phyloP scores from a whole-genome alignment of 2,329 filamentous ascomycete genomes.

The Scedosporium apiospermum region DNA sequence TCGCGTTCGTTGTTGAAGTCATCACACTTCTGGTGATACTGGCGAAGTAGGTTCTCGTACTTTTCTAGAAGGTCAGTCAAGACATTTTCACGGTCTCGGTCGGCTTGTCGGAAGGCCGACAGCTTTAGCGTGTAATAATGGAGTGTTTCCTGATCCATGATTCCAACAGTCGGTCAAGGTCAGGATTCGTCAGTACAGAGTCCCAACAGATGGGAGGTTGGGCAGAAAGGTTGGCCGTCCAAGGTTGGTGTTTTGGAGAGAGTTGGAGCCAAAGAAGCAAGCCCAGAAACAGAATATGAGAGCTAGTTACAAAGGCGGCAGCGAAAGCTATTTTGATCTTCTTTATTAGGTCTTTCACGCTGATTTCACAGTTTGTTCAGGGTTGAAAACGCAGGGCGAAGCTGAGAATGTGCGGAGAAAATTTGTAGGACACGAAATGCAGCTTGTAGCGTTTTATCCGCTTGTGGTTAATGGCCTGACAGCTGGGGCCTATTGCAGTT shows the following conservation, averaged over 20 bases:
- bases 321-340: too few species aligned
- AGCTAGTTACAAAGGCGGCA: too few species aligned
- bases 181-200: background rate
- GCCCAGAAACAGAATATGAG: too few species aligned
- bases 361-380: too few species aligned
- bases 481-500: too few species aligned
- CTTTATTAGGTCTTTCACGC: too few species aligned
- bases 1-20: conserved; percentile 14
- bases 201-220: background rate
- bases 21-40: conserved; percentile 10
- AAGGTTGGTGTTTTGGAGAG: background rate
- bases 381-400: too few species aligned
- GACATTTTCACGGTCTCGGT: conserved; percentile 5
- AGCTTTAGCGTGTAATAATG: background rate
- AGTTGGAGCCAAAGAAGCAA: too few species aligned
- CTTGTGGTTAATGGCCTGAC: too few species aligned
- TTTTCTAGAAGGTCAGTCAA: conserved; percentile 5
- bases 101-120: conserved; percentile 3
- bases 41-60: conserved; percentile 2
- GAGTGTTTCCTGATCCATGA: background rate
- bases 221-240: background rate
- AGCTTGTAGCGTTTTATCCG: too few species aligned
- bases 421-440: too few species aligned
- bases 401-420: too few species aligned
- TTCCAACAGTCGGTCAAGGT: background rate